These are phyloP conservation scores for Yueomyces sp. DNA, from an alignment of 805 yeast species.

Conservation along the genomic window DNA sequence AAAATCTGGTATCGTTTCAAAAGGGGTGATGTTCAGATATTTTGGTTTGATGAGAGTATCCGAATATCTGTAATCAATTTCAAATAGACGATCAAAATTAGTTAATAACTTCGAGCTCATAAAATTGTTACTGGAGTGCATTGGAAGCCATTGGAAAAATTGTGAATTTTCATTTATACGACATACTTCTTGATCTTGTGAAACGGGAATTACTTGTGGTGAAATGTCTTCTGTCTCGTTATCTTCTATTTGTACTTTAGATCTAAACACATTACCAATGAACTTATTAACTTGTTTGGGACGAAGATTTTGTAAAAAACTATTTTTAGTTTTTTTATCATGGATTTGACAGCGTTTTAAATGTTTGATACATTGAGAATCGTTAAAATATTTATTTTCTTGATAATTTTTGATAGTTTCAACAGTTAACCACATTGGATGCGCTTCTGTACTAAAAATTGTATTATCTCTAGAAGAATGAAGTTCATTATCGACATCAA, in stretches of 20 bases:
- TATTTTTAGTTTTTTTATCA: background rate
- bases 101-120: constrained; percentile 29
- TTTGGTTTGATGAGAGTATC: constrained; percentile 32
- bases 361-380: constrained; percentile 7
- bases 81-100: constrained; percentile 29
- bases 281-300: background rate
- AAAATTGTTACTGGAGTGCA: constrained; percentile 8
- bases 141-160: background rate
- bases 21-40: constrained; percentile 15
- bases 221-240: background rate
- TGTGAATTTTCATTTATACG: background rate
- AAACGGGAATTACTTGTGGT: background rate
- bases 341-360: constrained; percentile 4
- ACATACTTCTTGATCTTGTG: background rate
- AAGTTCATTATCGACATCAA: constrained; percentile 55
- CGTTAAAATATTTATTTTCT: constrained; percentile 9
- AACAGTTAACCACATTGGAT: constrained; percentile 64
- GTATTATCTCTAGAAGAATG: constrained; percentile 28
- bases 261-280: background rate
- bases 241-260: background rate
- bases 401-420: constrained; percentile 19
- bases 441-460: constrained; percentile 81
- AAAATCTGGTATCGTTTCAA: constrained; percentile 22
- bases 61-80: constrained; percentile 29
- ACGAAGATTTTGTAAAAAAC: background rate